Evolutionary conservation across 805 yeast genomes (phyloP), one percentile per base, ranked within the genome.

Genomic region (Pichia manshurica): DNA sequence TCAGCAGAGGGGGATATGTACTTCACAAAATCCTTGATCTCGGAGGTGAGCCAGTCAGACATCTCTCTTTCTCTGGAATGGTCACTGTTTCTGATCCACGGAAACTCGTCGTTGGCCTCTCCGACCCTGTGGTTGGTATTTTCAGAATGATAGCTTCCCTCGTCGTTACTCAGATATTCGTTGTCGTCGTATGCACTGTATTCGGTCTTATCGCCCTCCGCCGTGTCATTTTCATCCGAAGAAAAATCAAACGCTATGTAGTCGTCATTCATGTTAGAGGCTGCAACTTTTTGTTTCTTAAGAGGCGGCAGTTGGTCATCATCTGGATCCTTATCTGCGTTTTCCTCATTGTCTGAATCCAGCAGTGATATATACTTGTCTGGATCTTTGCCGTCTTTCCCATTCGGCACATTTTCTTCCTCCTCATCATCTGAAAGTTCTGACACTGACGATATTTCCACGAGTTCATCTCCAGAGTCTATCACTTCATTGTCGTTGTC

Each of bases 11-110:
- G 98, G 0, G 96, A 84, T 22, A 90, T 81, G 63, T 89, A 91
- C 41, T 79, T 77, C 25, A 86, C 84, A 63, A 88, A 91, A 60
- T 88, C 96, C 53, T 76, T 77, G 53, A 91, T 86, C 62, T 91
- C 98, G 65, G 76, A 71, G 3, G 93, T 84, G 20, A 91, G 72
- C 93, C 96, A 88, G 56, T 84, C 90, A 1, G 90, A 82, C 31
- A 89, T 79, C 56, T 86, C 95, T 53, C 75, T 74, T 61, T 84
- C 89, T 45, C 70, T 77, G 1, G 87, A 78, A 60, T 87, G 95
- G 56, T 87, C 91, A 54, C 82, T 85, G 51, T 82, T 79, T 46
- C 79, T 72, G 21, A 86, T 74, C 96, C 96, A 88, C 0, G 95
- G 95, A 51, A 64, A 79, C 31, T 69, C 63, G 2, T 70, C 58